phyloP scores from a whole-genome alignment of 2,329 filamentous ascomycete genomes.

The Aspergillus ochraceoroseus region DNA sequence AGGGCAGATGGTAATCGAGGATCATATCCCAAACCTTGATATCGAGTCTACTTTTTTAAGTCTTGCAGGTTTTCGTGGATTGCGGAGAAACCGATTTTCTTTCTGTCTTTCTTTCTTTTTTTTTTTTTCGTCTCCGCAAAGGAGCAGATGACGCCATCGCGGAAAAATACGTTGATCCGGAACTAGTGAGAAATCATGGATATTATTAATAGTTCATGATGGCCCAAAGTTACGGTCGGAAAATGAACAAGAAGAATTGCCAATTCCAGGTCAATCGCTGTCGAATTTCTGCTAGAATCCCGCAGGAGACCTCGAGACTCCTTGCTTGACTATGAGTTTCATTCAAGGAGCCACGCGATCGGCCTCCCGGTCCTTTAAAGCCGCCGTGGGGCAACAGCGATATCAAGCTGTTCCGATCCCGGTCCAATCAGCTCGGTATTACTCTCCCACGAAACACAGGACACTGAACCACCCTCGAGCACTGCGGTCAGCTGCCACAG shows the following conservation, averaged over 20 bases:
- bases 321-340: slow-evolving; percentile 19
- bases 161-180: neutral
- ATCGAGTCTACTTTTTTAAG: no score
- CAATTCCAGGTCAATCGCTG: neutral
- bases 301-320: no score
- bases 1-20: no score
- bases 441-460: slow-evolving; percentile 9
- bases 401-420: neutral
- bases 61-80: no score
- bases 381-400: slow-evolving; percentile 18
- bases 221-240: no score
- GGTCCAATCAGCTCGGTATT: slow-evolving; percentile 12
- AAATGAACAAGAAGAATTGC: no score
- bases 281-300: neutral
- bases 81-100: no score
- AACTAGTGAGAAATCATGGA: neutral
- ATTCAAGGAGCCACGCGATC: slow-evolving; percentile 20
- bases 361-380: slow-evolving; percentile 18
- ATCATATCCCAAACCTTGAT: no score
- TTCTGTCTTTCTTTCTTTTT: no score
- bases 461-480: slow-evolving; percentile 21
- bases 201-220: neutral
- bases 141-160: slow-evolving; percentile 1
- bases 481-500: slow-evolving; percentile 20
- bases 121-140: no score